Evolutionary conservation across 2,329 filamentous ascomycete species (phyloP).

Genomic region (Aspergillus oerlinghausenensis): DNA sequence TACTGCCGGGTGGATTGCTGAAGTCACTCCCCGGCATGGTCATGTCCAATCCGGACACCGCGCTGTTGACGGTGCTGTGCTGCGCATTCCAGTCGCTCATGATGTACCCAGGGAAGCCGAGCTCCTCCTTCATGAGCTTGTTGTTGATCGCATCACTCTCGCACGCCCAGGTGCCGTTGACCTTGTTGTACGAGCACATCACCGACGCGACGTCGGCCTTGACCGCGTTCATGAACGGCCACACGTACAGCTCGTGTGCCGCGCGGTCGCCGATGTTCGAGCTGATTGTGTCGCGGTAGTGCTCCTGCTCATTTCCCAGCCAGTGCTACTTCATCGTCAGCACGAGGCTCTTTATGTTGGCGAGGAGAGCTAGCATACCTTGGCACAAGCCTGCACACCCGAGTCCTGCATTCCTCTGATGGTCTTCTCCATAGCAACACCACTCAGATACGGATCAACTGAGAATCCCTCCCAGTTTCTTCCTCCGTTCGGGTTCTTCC

Average conservation of each 20-base stretch:
- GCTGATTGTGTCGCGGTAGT: conserved; percentile 24
- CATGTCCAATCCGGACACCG: conserved; percentile 76
- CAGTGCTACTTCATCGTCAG: conserved; percentile 53
- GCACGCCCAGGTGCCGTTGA: conserved; percentile 77
- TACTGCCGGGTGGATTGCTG: conserved; percentile 18
- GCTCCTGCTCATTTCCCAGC: conserved; percentile 65
- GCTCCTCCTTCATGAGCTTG: conserved; percentile 69
- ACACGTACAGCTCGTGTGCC: conserved; percentile 70
- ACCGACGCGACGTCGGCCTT: conserved; percentile 56
- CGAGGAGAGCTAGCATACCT: conserved; percentile 7
- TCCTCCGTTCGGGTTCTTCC: conserved; percentile 37
- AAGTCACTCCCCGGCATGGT: conserved; percentile 64
- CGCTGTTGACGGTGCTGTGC: conserved; percentile 62
- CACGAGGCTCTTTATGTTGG: conserved; percentile 27
- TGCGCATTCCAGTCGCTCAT: conserved; percentile 79
- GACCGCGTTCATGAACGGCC: conserved; percentile 72
- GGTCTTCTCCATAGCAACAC: conserved; percentile 36
- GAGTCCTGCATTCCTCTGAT: conserved; percentile 41
- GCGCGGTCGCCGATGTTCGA: conserved; percentile 66
- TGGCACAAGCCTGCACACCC: conserved; percentile 34
- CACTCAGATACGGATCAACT: conserved; percentile 39
- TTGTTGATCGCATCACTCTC: conserved; percentile 76
- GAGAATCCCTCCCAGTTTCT: conserved; percentile 44
- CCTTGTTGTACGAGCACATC: conserved; percentile 52
- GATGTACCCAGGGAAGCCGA: conserved; percentile 77